Conservation (phyloP, 2,329 filamentous ascomycete genomes). For the Fusarium mundagurra region DNA sequence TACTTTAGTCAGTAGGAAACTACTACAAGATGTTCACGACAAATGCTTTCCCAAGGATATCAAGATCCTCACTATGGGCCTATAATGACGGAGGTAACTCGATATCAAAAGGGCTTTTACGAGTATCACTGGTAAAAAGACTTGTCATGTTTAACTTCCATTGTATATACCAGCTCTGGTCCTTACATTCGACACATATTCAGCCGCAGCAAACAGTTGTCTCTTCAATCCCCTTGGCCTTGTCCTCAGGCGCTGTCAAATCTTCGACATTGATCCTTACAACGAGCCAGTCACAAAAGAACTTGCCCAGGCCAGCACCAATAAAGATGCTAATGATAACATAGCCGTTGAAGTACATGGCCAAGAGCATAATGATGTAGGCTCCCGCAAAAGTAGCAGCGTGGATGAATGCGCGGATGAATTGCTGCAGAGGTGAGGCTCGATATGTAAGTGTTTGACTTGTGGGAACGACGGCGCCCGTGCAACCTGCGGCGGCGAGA, state of each 20-base stretch:
- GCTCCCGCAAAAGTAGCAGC: conserved; percentile 77
- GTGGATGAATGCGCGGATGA: conserved; percentile 72
- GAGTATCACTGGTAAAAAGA: conserved; percentile 32
- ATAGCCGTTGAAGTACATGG: conserved; percentile 74
- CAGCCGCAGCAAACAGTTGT: conserved; percentile 59
- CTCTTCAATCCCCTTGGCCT: conserved; percentile 53
- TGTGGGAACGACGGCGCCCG: conserved; percentile 37
- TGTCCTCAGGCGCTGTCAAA: conserved; percentile 36
- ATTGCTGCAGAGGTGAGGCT: conserved; percentile 72
- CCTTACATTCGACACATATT: neutral
- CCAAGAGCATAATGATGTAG: conserved; percentile 79
- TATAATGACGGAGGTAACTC: neutral
- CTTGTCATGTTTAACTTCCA: neutral
- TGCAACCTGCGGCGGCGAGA: conserved; percentile 30
- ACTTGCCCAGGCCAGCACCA: conserved; percentile 62
- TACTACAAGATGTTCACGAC: neutral
- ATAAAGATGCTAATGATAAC: conserved; percentile 81
- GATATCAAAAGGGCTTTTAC: neutral
- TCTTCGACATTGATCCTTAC: conserved; percentile 51
- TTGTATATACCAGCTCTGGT: neutral
- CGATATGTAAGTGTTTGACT: conserved; percentile 51
- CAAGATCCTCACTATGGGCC: neutral
- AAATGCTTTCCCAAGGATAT: neutral
- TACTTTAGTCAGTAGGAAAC: neutral
- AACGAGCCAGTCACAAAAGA: conserved; percentile 64